Percentiles rank a stretch among this genome's conserved stretches.
phyloP scores from a whole-genome alignment of 345 rosid species.

The Durio zibethinus region DNA sequence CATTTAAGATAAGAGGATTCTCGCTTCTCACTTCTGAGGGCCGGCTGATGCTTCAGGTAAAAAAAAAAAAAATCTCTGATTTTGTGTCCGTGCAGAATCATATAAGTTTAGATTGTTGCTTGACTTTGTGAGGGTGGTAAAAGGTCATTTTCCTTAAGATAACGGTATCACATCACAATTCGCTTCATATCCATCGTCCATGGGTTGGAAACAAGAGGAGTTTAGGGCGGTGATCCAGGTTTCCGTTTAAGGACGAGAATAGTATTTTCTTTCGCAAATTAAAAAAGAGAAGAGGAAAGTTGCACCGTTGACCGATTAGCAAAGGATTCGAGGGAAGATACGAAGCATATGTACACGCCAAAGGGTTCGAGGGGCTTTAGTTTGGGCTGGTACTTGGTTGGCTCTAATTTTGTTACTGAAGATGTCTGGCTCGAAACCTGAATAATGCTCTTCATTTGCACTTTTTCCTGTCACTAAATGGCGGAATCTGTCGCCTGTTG shows the following conservation, averaged over 20 bases:
- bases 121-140: background rate
- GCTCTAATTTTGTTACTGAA: too few relatives aligned
- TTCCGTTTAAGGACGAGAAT: background rate
- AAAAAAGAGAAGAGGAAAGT: background rate
- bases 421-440: too few relatives aligned
- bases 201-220: background rate
- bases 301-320: background rate
- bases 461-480: too few relatives aligned
- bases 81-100: background rate
- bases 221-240: background rate
- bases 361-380: too few relatives aligned
- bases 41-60: too few relatives aligned
- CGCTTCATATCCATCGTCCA: background rate
- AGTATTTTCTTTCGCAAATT: background rate
- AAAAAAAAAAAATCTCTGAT: background rate
- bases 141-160: background rate
- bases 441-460: too few relatives aligned
- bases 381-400: too few relatives aligned
- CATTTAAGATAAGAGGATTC: too few relatives aligned
- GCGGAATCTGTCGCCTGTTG: too few relatives aligned
- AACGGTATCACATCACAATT: constrained; percentile 1
- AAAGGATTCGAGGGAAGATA: background rate
- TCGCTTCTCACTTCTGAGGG: too few relatives aligned
- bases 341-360: too few relatives aligned
- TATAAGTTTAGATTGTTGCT: background rate